Conservation (phyloP, 108 stramenopile species). For the Nitzschia palea region DNA sequence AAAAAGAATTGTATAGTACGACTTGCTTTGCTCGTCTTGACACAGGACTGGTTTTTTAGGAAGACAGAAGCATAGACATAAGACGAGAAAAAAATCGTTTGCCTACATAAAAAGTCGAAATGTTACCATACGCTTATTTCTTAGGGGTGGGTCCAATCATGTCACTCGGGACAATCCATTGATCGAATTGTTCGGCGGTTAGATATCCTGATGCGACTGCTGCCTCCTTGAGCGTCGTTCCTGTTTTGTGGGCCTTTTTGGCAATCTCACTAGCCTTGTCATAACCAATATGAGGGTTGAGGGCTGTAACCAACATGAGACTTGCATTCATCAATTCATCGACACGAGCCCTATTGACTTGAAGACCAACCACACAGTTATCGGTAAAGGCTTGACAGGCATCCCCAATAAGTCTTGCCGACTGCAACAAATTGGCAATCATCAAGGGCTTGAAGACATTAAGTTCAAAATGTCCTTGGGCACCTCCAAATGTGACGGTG, state of each 20-base stretch:
- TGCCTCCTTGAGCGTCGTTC: constrained; percentile 89
- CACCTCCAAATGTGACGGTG: constrained; percentile 89
- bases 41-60: too few species aligned
- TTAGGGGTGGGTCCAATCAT: constrained; percentile 88
- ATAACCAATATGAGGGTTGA: constrained; percentile 98
- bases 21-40: too few species aligned
- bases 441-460: constrained; percentile 99
- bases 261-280: constrained; percentile 97
- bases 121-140: too few species aligned
- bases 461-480: constrained; percentile 97
- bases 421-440: constrained; percentile 89
- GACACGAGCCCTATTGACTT: constrained; percentile 84
- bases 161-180: constrained; percentile 92
- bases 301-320: constrained; percentile 97
- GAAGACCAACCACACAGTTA: constrained; percentile 89
- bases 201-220: constrained; percentile 88
- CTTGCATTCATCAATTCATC: constrained; percentile 83
- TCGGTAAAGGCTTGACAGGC: constrained; percentile 79
- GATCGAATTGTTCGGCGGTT: constrained; percentile 94
- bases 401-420: constrained; percentile 94
- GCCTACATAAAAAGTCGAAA: too few species aligned
- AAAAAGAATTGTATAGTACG: too few species aligned
- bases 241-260: constrained; percentile 95
- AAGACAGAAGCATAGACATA: too few species aligned
- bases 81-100: too few species aligned